These are phyloP conservation scores for Dryadomyces quercivorus DNA, from an alignment of 2,329 filamentous ascomycete species.

Conservation along the genomic window DNA sequence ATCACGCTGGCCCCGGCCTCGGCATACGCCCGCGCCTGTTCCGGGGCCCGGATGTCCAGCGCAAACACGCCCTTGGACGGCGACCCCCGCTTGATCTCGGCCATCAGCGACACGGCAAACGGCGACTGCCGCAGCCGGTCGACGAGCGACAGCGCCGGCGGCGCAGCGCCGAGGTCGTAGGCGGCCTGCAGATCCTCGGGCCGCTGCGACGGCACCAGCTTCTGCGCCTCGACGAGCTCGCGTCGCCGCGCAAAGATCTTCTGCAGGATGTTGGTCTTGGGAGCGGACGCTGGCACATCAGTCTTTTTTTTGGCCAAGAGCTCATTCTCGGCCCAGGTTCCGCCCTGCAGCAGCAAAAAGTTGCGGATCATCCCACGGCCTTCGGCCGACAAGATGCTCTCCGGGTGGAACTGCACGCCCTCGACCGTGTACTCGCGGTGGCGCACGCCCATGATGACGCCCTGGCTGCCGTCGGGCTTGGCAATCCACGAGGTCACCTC, in stretches of 20 bases:
- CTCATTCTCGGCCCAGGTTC: constrained; percentile 81
- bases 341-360: constrained; percentile 76
- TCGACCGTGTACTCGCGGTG: constrained; percentile 89
- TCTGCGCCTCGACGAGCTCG: constrained; percentile 66
- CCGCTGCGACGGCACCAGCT: constrained; percentile 72
- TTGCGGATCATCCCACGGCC: constrained; percentile 86
- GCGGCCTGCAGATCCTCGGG: constrained; percentile 74
- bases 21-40: constrained; percentile 84
- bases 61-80: constrained; percentile 95
- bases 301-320: too few relatives aligned
- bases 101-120: constrained; percentile 86
- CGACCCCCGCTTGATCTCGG: constrained; percentile 92
- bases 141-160: constrained; percentile 71
- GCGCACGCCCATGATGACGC: constrained; percentile 91
- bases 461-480: constrained; percentile 62
- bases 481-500: constrained; percentile 87
- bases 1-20: constrained; percentile 92
- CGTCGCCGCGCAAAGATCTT: constrained; percentile 79
- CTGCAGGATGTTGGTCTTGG: constrained; percentile 65
- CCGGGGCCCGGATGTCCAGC: constrained; percentile 72
- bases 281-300: constrained; percentile 16
- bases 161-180: constrained; percentile 73
- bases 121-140: constrained; percentile 68
- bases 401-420: constrained; percentile 94
- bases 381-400: constrained; percentile 87